Base-by-base conservation (phyloP, 2,329 filamentous ascomycete genomes). In the Sporothrix dimorphospora region DNA sequence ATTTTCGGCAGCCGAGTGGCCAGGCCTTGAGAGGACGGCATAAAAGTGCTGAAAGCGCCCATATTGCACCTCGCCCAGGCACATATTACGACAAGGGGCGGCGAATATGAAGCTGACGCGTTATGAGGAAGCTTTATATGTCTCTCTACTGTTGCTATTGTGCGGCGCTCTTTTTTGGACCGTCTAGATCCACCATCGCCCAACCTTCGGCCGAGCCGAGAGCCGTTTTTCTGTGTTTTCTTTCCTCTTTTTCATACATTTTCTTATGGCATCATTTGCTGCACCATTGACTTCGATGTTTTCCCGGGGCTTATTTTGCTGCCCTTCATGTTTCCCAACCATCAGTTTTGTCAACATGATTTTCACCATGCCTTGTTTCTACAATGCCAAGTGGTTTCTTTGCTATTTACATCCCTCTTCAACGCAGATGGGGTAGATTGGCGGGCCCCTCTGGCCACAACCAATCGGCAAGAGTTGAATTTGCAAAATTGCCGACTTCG, bases 61-160 rank as follows among this genome's bases (percentile, higher is more conserved):
- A 65, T 45, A 65, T 53, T 67, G 9, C 42, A n/a, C 16, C 27
- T 53, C n/a, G 16, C 11, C 24, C 55, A 19, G 68, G 53, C 24
- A 61, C 40, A 69, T 57, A 70, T 61, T 70, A 16, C 68, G 24
- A 49, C 51, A 51, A 42, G 51, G 47, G 38, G 40, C 51, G 51
- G 67, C 65, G 67, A 59, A 57, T 57, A 69, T 57, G 53, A 59
- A 59, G 67, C 67, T 69, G 51, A 59, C 67, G 67, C 19, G 38
- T 34, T 59, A 42, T 69, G 21, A 24, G 11, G n/a, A 55, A 51
- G 27, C 65, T 30, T 19, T 47, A 49, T 55, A 68, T 24, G 12
- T 24, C 16, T 7, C 9, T 67, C 42, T n/a, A 8, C 45, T 30
- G 38, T 65, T 40, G 27, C 27, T 21, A 9, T 34, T 40, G 19